These are phyloP conservation scores for Ramalina intermedia DNA, from an alignment of 495 filamentous ascomycete species.

Conservation along the genomic window DNA sequence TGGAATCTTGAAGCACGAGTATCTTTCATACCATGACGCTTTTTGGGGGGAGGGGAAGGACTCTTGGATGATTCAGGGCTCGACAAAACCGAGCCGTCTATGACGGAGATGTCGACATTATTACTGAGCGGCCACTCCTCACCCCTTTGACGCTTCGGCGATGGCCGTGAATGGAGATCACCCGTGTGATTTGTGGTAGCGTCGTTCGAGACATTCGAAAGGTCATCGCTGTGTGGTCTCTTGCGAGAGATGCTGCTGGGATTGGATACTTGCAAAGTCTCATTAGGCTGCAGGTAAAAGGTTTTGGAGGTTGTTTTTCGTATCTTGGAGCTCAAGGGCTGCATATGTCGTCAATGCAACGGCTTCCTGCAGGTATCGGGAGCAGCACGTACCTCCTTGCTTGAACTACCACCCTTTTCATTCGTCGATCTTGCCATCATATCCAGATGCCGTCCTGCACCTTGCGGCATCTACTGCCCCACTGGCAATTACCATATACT, in stretches of 20 bases:
- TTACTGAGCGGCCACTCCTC: constrained; percentile 15
- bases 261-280: not conserved
- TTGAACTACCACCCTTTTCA: no score
- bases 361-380: no score
- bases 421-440: no score
- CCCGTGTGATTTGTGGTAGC: not conserved
- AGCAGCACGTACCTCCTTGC: no score
- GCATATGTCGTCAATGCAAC: no score
- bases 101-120: not conserved
- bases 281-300: not conserved
- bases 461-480: no score
- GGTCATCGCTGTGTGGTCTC: constrained; percentile 2
- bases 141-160: constrained; percentile 12
- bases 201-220: not conserved
- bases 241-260: constrained; percentile 7
- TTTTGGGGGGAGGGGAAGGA: constrained; percentile 11
- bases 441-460: no score
- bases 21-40: not conserved
- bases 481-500: no score
- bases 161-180: not conserved
- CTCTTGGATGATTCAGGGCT: constrained; percentile 12
- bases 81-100: not conserved
- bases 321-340: not conserved
- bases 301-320: not conserved
- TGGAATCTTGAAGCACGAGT: constrained; percentile 46